phyloP scores from a whole-genome alignment of 1,284 basidiomycete species.

The Prillingera fragicola region DNA sequence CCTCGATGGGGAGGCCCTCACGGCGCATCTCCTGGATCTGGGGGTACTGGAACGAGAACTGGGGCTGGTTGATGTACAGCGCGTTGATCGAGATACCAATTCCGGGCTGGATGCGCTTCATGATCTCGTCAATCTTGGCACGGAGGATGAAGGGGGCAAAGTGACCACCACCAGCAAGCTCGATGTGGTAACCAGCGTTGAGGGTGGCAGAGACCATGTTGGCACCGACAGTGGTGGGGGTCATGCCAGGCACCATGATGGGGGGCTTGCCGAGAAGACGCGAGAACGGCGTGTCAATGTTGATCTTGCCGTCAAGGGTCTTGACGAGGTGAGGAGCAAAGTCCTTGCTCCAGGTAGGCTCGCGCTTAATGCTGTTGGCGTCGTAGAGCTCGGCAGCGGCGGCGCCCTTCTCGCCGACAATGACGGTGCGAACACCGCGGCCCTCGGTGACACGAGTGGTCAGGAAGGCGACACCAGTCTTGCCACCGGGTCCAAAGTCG shows the following conservation, averaged over 20 bases:
- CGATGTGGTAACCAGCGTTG: slow-evolving; percentile 90
- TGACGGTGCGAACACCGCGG: slow-evolving; percentile 80
- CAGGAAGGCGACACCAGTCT: slow-evolving; percentile 86
- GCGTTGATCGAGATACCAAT: slow-evolving; percentile 91
- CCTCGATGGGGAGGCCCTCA: slow-evolving; percentile 92
- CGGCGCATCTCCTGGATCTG: slow-evolving; percentile 95
- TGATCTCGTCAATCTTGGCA: slow-evolving; percentile 82
- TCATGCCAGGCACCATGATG: slow-evolving; percentile 99
- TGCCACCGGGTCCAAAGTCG: slow-evolving; percentile 93
- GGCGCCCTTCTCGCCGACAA: slow-evolving; percentile 78
- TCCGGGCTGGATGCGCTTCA: slow-evolving; percentile 71
- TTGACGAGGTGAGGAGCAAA: slow-evolving; percentile 80
- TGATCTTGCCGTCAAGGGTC: slow-evolving; percentile 81
- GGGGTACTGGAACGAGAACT: slow-evolving; percentile 94
- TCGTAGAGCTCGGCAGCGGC: slow-evolving; percentile 80
- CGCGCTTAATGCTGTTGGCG: slow-evolving; percentile 61
- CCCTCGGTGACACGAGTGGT: slow-evolving; percentile 88
- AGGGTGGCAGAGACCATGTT: slow-evolving; percentile 88
- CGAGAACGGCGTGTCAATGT: slow-evolving; percentile 94
- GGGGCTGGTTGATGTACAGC: slow-evolving; percentile 96
- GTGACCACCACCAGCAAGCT: slow-evolving; percentile 95
- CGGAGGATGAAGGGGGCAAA: slow-evolving; percentile 86
- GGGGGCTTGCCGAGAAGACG: slow-evolving; percentile 91
- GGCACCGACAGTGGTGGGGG: slow-evolving; percentile 84
- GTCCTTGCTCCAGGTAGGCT: slow-evolving; percentile 86